Evolutionary conservation across 1,284 basidiomycete species (phyloP), one percentile per base, ranked within the genome.

Genomic region (Ustilago lituana): DNA sequence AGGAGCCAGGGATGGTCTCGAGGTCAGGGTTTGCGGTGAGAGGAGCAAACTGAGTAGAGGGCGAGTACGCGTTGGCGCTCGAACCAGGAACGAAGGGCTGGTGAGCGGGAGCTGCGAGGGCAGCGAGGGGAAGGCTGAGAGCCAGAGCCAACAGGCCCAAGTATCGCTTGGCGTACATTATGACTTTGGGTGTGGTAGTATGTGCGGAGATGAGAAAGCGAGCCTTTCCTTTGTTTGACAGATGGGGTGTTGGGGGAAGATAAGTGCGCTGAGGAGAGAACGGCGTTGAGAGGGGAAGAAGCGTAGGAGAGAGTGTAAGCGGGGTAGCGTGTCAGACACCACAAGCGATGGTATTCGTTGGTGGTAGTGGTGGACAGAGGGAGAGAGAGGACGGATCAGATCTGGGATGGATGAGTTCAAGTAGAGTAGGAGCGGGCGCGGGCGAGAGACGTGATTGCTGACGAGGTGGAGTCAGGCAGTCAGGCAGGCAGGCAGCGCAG

Each of bases 1-100:
- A 82, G 14, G 61, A n/a, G 40, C 74, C 68, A 14, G 70, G 60
- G 55, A 80, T 75, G 47, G 73, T 65, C 62, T 77, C 70, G 46
- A 68, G 69, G 7, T 68, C 64, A 3, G 69, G 69, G 57, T 72
- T 72, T 11, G 57, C 69, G 47, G 58, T 72, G 26, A 72, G 51
- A 22, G 69, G 69, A 49, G 69, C 69, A 55, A 72, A 72, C 4
- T 46, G 35, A 23, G 64, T 67, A 22, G 63, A 64, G 20, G 69
- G 64, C 22, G 60, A 72, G 57, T 72, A 72, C 19, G 56, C 57
- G 36, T 54, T 56, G 32, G 69, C 64, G 37, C 52, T 59, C n/a
- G 60, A 62, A 8, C 69, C 69, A 19, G 69, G 64, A n/a, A 72
- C 64, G 33, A 72, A 72, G 11, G 69, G 69, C 64, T 72, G 69